These are phyloP conservation scores for Alnus glutinosa DNA, from an alignment of 306 rosid species.

Conservation along the genomic window DNA sequence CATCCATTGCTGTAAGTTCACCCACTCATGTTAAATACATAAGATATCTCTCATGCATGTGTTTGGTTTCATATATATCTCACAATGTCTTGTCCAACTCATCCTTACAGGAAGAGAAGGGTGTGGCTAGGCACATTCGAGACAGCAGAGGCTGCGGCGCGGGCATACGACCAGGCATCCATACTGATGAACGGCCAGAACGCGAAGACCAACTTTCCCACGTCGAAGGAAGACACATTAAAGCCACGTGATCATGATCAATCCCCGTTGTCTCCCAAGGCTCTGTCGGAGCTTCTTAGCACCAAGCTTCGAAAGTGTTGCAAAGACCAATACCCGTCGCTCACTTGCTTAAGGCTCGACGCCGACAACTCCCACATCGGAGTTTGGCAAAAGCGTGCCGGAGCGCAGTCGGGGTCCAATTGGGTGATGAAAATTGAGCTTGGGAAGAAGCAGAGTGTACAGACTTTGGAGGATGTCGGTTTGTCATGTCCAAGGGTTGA, in stretches of 20 bases:
- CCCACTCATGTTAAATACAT: not conserved
- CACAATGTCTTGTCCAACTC: not conserved
- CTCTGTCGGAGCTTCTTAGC: conserved; percentile 81
- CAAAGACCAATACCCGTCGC: conserved; percentile 88
- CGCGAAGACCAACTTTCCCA: conserved; percentile 91
- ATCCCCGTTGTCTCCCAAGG: conserved; percentile 64
- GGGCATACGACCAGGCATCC: conserved; percentile 98
- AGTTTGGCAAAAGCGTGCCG: conserved; percentile 92
- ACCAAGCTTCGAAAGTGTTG: conserved; percentile 84
- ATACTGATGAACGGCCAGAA: conserved; percentile 90
- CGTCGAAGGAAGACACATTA: conserved; percentile 2
- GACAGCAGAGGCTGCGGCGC: conserved; percentile 97
- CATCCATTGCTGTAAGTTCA: conserved; percentile 83
- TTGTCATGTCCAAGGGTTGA: not conserved
- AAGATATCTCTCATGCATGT: too few relatives aligned
- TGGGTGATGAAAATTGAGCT: conserved; percentile 98
- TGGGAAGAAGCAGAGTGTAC: conserved; percentile 48
- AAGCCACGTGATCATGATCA: not conserved
- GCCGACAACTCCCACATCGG: conserved; percentile 93
- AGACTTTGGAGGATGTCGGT: not conserved
- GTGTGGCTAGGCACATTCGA: conserved; percentile 98
- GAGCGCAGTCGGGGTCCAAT: conserved; percentile 66
- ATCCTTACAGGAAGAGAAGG: conserved; percentile 72
- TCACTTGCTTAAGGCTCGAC: conserved; percentile 90
- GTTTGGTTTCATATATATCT: too few relatives aligned